These are phyloP conservation scores for Penicillium sp. DNA, from an alignment of 2,329 filamentous ascomycete species.

Conservation along the genomic window DNA sequence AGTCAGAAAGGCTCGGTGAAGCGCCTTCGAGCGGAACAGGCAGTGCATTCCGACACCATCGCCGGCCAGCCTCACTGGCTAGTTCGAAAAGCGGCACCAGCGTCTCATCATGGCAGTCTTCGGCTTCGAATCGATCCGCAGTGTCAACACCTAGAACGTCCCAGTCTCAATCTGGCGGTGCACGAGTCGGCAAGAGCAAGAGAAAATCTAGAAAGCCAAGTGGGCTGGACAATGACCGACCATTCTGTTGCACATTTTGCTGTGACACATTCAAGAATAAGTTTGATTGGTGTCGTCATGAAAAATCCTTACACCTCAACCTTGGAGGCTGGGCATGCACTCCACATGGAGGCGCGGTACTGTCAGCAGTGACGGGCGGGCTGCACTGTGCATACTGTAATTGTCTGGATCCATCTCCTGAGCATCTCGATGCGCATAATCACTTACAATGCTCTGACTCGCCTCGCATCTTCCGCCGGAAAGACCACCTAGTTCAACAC, in stretches of 20 bases:
- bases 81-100: slow-evolving; percentile 2
- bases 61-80: slow-evolving; percentile 4
- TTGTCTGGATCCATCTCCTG: slow-evolving; percentile 44
- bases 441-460: slow-evolving; percentile 50
- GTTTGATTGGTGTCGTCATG: slow-evolving; percentile 28
- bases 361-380: slow-evolving; percentile 10
- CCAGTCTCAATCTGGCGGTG: background rate
- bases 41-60: slow-evolving; percentile 8
- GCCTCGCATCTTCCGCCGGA: slow-evolving; percentile 53
- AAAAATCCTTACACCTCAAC: slow-evolving; percentile 27
- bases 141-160: background rate
- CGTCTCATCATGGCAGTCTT: slow-evolving; percentile 5
- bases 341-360: slow-evolving; percentile 15
- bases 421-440: slow-evolving; percentile 53
- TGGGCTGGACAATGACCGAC: background rate
- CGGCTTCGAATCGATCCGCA: background rate
- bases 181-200: background rate
- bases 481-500: slow-evolving; percentile 58
- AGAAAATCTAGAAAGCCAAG: background rate
- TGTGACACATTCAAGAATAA: slow-evolving; percentile 29
- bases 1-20: background rate
- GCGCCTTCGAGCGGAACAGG: background rate
- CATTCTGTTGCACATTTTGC: slow-evolving; percentile 28
- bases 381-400: slow-evolving; percentile 52
- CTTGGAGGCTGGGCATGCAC: slow-evolving; percentile 24